Base-by-base conservation (phyloP, 306 rosid species). In the Sicyos edulis region DNA sequence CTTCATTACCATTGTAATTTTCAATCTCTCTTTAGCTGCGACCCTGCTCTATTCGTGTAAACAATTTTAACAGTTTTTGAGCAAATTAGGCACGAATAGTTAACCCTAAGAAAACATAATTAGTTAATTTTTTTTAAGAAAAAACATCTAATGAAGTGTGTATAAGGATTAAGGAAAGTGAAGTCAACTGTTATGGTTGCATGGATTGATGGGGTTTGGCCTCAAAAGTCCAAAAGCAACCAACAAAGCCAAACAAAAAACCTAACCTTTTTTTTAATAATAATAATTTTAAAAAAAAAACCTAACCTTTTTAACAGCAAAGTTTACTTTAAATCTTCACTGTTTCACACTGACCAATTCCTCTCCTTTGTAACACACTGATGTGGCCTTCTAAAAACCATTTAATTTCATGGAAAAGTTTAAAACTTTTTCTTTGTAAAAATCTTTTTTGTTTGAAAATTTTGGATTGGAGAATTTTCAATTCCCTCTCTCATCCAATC, bases 281-380 rank as follows among this genome's bases (percentile, higher is more conserved):
- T n/a, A n/a, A n/a, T n/a, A n/a, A 26, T 26, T 26, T n/a, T n/a
- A n/a, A 26, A 26, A 26, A 26, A 26, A 26, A 26, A 26, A 26
- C 29, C 29, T 26, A 26, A 26, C 29, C 29, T 26, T 26, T 64
- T 40, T 64, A 64, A 37, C 50, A 64, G 10, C 54, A 19, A 53
- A 66, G 15, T 17, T 64, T 51, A 64, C 8, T 63, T 63, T 15
- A 63, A 60, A 60, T 60, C 44, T 8, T 26, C 47, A 61, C 21
- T 62, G 68, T 62, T 62, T 64, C 52, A 64, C 51, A 40, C 29
- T 64, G 10, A 64, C 70, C 70, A 64, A 64, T 44, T 64, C 70
- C 44, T 61, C 47, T 20, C 67, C 29, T 26, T n/a, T 37, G 12
- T 16, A 14, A 60, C 37, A 60, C 49, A 62, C 6, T 34, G 70